Conservation (phyloP, 2,329 filamentous ascomycete genomes). For the Phyllachora maydis region DNA sequence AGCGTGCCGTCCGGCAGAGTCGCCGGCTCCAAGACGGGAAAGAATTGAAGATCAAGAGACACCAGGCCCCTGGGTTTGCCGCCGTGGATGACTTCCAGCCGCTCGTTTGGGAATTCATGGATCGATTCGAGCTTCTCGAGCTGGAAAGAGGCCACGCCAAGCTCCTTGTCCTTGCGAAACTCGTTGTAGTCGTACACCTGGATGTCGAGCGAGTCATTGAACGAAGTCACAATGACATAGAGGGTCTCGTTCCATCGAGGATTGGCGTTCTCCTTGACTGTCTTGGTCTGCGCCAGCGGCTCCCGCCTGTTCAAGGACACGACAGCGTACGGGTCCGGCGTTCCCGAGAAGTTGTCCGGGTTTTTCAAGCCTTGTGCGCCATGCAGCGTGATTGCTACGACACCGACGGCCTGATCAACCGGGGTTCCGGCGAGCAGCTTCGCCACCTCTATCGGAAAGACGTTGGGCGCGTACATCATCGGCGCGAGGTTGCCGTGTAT, state of each 20-base stretch:
- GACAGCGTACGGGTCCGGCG: constrained; percentile 73
- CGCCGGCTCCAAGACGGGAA: constrained; percentile 64
- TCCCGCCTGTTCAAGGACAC: constrained; percentile 70
- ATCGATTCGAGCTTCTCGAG: constrained; percentile 66
- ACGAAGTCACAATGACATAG: constrained; percentile 83
- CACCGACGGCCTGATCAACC: constrained; percentile 88
- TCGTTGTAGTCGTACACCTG: constrained; percentile 87
- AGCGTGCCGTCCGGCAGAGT: constrained; percentile 57
- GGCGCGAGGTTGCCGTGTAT: constrained; percentile 85
- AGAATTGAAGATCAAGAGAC: constrained; percentile 74
- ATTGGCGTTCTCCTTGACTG: constrained; percentile 61
- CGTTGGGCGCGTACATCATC: constrained; percentile 97
- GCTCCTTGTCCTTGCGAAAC: constrained; percentile 86
- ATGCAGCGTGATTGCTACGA: constrained; percentile 79
- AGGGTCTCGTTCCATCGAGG: constrained; percentile 94
- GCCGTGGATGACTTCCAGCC: constrained; percentile 64
- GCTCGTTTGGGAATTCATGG: constrained; percentile 62
- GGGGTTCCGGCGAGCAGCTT: constrained; percentile 93
- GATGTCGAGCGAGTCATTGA: constrained; percentile 72
- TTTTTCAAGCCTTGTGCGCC: constrained; percentile 88
- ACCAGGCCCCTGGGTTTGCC: constrained; percentile 70
- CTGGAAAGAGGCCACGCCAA: constrained; percentile 69
- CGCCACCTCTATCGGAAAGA: constrained; percentile 94
- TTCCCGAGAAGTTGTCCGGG: constrained; percentile 78
- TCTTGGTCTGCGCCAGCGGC: constrained; percentile 76